Base-by-base conservation (phyloP, 345 rosid genomes). In the Camelina sativa region DNA sequence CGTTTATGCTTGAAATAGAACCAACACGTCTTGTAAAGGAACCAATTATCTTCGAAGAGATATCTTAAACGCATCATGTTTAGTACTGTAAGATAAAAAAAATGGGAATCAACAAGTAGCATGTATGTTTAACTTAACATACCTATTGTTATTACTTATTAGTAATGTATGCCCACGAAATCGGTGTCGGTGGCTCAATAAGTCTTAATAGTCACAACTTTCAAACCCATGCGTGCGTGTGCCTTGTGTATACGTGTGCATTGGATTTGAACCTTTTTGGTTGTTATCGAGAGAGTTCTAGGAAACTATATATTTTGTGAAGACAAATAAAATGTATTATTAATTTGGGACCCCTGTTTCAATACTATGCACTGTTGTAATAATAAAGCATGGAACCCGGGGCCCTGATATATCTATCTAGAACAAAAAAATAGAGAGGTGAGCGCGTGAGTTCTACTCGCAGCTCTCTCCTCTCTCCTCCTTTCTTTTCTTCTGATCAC, bases 131-230 rank as follows among this genome's bases (percentile, higher is more conserved):
- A 28, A 4, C 30, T 28, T 28, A 28, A 28, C 30, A 28, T 28
- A 28, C 30, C 30, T 28, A 28, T 4, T 28, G 30, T 28, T 28
- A 28, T 28, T 28, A 28, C 5, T 28, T 28, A 28, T 28, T 28
- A 28, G 30, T 28, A 28, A 28, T 28, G 30, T 28, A 28, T 28
- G 30, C 11, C 3, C 30, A 66, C 30, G 65, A 47, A 57, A 48
- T 28, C 2, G 5, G 62, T 51, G 79, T 67, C 79, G 74, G 69
- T 75, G 68, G 73, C 47, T 58, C 17, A 41, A 4, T 13, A 16
- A 34, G 2, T 35, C 51, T 62, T 2, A 12, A 62, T 1, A 6
- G 17, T 32, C 47, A 2, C 16, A 43, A 6, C 50, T 32, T 25
- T n/a, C 32, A 57, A 47, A 8, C 41, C 43, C 20, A 37, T 47